These are phyloP conservation scores for Trichocladium antarcticum DNA, from an alignment of 495 filamentous ascomycete genomes.

Conservation along the genomic window DNA sequence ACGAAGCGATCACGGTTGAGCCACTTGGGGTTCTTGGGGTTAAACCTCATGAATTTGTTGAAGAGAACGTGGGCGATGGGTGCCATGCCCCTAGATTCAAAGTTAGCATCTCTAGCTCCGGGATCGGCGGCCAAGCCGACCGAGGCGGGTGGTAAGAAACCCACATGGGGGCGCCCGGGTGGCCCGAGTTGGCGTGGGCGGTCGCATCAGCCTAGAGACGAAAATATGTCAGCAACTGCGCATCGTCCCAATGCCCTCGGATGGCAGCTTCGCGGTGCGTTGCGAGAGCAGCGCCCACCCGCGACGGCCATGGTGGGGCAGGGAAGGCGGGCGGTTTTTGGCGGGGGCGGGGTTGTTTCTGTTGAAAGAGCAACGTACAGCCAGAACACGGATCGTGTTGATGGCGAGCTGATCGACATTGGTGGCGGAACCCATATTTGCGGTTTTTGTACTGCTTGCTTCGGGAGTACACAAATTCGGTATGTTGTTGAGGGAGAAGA, in stretches of 20 bases:
- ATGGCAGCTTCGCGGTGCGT: too few species aligned
- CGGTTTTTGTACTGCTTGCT: conserved; percentile 20
- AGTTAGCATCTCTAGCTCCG: conserved; percentile 15
- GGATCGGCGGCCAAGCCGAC: conserved; percentile 3
- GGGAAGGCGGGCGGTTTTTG: conserved; percentile 12
- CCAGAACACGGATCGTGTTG: conserved; percentile 94
- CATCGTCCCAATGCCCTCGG: too few species aligned
- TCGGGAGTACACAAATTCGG: conserved; percentile 17
- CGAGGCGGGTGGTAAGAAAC: conserved; percentile 15
- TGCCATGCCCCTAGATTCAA: conserved; percentile 65
- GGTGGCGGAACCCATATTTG: conserved; percentile 77
- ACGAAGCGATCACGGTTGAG: conserved; percentile 96
- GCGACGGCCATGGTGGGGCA: conserved; percentile 8
- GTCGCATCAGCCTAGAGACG: conserved; percentile 83
- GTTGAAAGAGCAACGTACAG: conserved; percentile 51
- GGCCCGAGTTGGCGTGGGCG: conserved; percentile 88
- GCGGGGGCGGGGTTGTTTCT: conserved; percentile 37
- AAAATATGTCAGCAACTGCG: conserved; percentile 19
- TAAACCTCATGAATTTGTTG: conserved; percentile 99
- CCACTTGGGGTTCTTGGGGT: conserved; percentile 97
- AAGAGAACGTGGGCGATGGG: conserved; percentile 95
- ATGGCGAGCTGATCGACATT: conserved; percentile 81
- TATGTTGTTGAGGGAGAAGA: not conserved
- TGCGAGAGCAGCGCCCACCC: too few species aligned
- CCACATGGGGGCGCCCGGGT: conserved; percentile 93